These are phyloP conservation scores for Monascus purpureus DNA, from an alignment of 495 filamentous ascomycete species.

Conservation along the genomic window DNA sequence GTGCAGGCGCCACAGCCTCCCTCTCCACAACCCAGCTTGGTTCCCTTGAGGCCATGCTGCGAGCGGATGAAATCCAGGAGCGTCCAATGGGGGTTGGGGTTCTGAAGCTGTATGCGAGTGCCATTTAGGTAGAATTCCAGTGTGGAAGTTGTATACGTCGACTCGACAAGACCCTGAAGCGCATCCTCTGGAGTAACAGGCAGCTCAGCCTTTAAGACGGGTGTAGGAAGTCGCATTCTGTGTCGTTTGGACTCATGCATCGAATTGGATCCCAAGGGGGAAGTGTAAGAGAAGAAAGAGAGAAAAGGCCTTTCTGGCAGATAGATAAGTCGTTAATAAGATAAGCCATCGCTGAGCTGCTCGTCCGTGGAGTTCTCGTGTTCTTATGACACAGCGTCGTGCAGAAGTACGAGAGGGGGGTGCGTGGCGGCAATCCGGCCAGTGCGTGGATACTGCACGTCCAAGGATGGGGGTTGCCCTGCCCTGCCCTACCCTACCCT, in stretches of 20 bases:
- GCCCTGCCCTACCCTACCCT: no score
- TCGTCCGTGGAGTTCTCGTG: no score
- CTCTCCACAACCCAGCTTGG: constrained; percentile 72
- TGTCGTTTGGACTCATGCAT: no score
- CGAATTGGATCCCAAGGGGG: no score
- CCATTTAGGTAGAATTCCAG: constrained; percentile 20
- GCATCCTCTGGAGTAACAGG: background rate
- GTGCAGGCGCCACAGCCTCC: constrained; percentile 96
- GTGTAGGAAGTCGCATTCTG: background rate
- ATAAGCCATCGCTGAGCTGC: no score
- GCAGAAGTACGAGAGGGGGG: no score
- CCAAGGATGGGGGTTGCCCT: constrained; percentile 1
- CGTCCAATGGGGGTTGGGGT: constrained; percentile 21
- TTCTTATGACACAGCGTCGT: no score
- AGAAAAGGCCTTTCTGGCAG: no score
- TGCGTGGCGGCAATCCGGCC: background rate
- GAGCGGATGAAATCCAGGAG: constrained; percentile 35
- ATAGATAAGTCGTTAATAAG: no score
- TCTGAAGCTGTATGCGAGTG: constrained; percentile 9
- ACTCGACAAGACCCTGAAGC: constrained; percentile 6
- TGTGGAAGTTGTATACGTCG: constrained; percentile 14
- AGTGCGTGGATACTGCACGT: background rate
- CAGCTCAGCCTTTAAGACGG: background rate
- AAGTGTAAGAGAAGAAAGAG: no score
- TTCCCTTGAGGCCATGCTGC: constrained; percentile 31